Base-by-base conservation (phyloP, 202 grass and related monocot genomes). In the Eragrostis tef region DNA sequence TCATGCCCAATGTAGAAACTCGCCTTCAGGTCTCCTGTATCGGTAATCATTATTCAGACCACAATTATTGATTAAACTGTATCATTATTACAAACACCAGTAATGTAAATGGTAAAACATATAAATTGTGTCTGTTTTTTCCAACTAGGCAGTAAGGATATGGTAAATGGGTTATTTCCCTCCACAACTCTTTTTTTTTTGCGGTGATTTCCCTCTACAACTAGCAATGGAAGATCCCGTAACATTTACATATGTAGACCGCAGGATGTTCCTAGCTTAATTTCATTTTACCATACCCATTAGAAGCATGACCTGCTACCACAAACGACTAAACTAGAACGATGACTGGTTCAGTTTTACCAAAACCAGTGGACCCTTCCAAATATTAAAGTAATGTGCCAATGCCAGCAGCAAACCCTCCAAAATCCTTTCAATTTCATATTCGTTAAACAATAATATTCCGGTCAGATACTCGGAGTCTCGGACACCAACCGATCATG, bases 11-110 rank as follows among this genome's bases (percentile, higher is more conserved):
- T 88, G 59, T 97, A 86, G 77, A 97, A 90, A 81, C 81, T 92
- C 84, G 94, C 94, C 71, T 92, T 97, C 42, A 87, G 83, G 77
- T 94, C 91, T 42, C 91, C 94, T 97, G 59, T 58, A 77, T 17
- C 25, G 12, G 11, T 36, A 58, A 83, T 19, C 17, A 68, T 1
- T 41, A 56, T 84, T 54, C 47, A 78, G 15, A 48, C 31, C 11
- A 0, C 24, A 81, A 17, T 58, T 36, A 21, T 21, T 50, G 8
- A 70, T 50, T 77, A 13, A 84, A 79, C 11, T 25, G 39, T 31
- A 76, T 70, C 27, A 39, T 5, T 39, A 67, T 41, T 50, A 21
- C 7, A 77, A 74, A 70, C 54, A 82, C 6, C 11, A 46, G 22
- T 71, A 17, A 65, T 64, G 10, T 26, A 67, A 42, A 70, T 46